phyloP scores from a whole-genome alignment of 176 grass and related monocot genomes.

The Leersia perrieri region DNA sequence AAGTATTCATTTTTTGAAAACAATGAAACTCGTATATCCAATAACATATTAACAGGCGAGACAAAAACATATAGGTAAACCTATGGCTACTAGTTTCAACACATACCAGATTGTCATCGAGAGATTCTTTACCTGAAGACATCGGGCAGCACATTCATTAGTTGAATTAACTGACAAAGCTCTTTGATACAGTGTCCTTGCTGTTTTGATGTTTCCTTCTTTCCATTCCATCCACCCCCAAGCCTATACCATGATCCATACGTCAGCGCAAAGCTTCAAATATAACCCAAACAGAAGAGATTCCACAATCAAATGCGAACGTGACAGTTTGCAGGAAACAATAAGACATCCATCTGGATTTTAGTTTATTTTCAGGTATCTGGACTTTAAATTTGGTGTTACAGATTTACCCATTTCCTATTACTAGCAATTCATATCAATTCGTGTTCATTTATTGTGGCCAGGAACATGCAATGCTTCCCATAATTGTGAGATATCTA shows the following conservation, averaged over 20 bases:
- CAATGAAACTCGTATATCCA: neutral
- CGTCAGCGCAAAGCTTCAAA: neutral
- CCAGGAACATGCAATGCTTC: neutral
- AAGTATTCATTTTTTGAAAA: conserved; percentile 7
- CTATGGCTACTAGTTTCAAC: neutral
- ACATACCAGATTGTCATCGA: neutral
- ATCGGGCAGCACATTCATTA: conserved; percentile 85
- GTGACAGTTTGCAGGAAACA: neutral
- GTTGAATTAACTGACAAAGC: conserved; percentile 85
- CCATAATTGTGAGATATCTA: neutral
- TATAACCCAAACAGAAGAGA: neutral
- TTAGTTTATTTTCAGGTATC: too few relatives aligned
- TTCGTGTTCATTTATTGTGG: neutral
- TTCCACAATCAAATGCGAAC: neutral
- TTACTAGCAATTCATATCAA: neutral
- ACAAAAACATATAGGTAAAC: neutral
- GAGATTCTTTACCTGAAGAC: conserved; percentile 68
- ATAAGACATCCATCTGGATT: neutral
- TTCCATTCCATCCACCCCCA: conserved; percentile 99
- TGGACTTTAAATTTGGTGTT: neutral
- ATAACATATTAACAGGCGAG: neutral
- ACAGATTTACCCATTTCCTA: neutral
- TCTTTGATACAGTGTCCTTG: conserved; percentile 86
- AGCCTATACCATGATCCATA: conserved; percentile 48
- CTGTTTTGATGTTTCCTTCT: conserved; percentile 82